Base-by-base conservation (phyloP, 192 early-diverging fungal genomes). In the Backusella luteola region DNA sequence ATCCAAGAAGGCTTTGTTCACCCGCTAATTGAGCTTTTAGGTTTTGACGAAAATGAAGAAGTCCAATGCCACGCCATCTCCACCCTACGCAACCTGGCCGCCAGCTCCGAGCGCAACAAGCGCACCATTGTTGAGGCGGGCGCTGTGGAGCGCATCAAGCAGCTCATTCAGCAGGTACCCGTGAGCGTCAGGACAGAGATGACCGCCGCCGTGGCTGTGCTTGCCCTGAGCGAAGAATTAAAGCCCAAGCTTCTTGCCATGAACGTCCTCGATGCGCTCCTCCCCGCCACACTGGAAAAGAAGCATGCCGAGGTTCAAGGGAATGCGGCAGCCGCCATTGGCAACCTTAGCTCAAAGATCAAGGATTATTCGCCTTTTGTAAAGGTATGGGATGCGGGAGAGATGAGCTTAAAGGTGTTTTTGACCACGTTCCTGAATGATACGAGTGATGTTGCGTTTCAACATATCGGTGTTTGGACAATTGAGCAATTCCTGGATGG, bases 1-100 rank as follows among this genome's bases (percentile, higher is more conserved):
- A 88, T 96, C 49, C 89, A 92, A 75, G 91, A 91, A 44, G 91
- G 90, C 17, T 93, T 95, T 67, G 80, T 97, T 66, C 83, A 91
- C 26, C 88, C 86, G 11, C 76, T 94, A 41, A 88, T 93, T 71
- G 84, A 87, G 14, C 84, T 93, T n/a, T 66, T 92, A 26, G 81
- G 85, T 6, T 91, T 85, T 73, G 87, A 88, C 36, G 93, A 90
- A 79, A 94, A 91, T 67, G 90, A 93, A 77, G 94, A 95, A 84
- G 91, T 94, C 68, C 94, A 94, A 79, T 94, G 93, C 83, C 94
- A 96, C 78, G 91, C 93, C 44, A 91, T 96, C 42, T 92, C 91
- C 5, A 93, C 94, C 0, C 84, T 96, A 74, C 87, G 94, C 75
- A 96, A 96, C 74, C 78, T 96, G 73, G 93, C 93, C 6, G 91